Evolutionary conservation across 768 basidiomycete species (phyloP), one percentile per base, ranked within the genome.

Genomic region (Saitozyma podzolica): DNA sequence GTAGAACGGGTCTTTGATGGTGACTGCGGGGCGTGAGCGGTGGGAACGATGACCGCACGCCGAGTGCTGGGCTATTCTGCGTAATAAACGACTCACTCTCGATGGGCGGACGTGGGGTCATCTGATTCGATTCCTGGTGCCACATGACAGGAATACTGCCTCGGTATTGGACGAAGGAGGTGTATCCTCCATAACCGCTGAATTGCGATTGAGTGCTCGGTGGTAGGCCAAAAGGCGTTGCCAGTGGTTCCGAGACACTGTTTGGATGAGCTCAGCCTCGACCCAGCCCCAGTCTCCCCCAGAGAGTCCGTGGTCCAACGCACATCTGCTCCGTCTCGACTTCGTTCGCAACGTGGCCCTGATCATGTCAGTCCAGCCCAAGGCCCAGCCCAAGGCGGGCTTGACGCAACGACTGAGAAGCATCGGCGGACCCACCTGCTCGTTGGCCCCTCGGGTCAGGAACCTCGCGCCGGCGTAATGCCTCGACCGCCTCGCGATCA

Each of bases 291-390:
- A 47, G 45, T 6, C 11, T 29, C 29, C 29, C 8, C 1, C 41
- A 37, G 40, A 29, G 17, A 53, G 7, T 6, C 42, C 16, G 19
- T 6, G 4, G 61, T 52, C 49, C 39, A 20, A 59, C 68, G 57
- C 41, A 73, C 74, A 99, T 95, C 73, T 99, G 96, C 77, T 99
- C 96, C 0, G 93, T 96, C 80, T 99, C 96, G 1, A 99, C 96
- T 78, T 98, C 96, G 74, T 99, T 99, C 3, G 95, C 95, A 9
- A 98, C 95, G 75, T 94, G 92, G 3, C 96, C 96, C 92, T 96
- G 64, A 40, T 42, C 29, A 20, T 4, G 10, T 68, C 43, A 70
- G 67, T 5, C 29, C 29, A 29, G 29, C 52, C 40, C 40, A 0
- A 10, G 17, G 5, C 29, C 29, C 29, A 29, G 29, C 52, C 40